These are phyloP conservation scores for Fonsecaea multimorphosa DNA, from an alignment of 2,329 filamentous ascomycete species.

Conservation along the genomic window DNA sequence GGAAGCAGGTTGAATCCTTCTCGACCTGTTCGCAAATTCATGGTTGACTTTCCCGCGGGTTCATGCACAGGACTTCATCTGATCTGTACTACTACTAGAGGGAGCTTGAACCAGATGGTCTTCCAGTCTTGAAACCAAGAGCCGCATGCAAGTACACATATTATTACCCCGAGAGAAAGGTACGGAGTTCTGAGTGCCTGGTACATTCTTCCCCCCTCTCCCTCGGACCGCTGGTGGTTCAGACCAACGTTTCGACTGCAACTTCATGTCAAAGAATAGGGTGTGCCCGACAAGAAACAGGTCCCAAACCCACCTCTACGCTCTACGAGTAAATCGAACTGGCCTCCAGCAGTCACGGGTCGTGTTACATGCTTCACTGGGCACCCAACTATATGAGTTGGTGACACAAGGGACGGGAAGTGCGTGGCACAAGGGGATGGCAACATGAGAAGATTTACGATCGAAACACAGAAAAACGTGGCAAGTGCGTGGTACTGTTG, in stretches of 20 bases:
- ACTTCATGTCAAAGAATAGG: no score
- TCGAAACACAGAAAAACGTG: slow-evolving; percentile 3
- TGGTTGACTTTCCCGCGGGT: neutral
- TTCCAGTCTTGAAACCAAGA: neutral
- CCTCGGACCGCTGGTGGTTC: no score
- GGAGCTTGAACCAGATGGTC: neutral
- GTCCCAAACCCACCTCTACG: neutral
- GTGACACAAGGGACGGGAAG: neutral
- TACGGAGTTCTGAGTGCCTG: no score
- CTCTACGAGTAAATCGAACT: neutral
- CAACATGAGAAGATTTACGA: slow-evolving; percentile 3
- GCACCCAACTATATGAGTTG: neutral
- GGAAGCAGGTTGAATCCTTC: neutral
- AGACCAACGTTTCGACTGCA: no score
- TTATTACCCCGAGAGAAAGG: no score
- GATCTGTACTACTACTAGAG: neutral
- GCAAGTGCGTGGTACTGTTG: neutral
- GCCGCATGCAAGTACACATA: neutral
- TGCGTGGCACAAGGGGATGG: neutral
- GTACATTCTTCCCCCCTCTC: no score
- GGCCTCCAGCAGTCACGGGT: neutral
- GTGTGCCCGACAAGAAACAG: neutral
- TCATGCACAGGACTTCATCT: neutral
- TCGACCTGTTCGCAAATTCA: neutral
- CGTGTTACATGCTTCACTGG: neutral